Percentiles rank a stretch among this genome's conserved stretches.
Conservation (phyloP, 495 filamentous ascomycete species). For the Daldinia vernicosa region DNA sequence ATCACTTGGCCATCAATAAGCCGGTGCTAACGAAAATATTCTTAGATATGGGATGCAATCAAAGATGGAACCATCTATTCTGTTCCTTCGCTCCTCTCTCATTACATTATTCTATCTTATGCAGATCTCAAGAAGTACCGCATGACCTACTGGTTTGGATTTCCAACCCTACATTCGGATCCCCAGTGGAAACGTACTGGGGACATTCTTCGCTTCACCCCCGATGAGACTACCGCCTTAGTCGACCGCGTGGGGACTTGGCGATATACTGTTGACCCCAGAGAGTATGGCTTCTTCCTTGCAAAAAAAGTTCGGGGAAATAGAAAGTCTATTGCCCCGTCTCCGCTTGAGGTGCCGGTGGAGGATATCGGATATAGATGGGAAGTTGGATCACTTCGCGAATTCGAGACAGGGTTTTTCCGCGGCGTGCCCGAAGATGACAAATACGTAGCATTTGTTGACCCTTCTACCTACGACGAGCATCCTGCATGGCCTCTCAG, state of each 20-base stretch:
- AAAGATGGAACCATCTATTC: constrained; percentile 95
- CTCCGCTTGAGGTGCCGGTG: constrained; percentile 45
- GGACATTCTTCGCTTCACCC: constrained; percentile 62
- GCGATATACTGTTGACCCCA: constrained; percentile 78
- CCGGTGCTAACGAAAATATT: constrained; percentile 13
- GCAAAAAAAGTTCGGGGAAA: constrained; percentile 70
- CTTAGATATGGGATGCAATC: constrained; percentile 95
- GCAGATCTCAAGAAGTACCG: constrained; percentile 96
- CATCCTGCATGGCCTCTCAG: constrained; percentile 92
- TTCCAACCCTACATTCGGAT: constrained; percentile 89
- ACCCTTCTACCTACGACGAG: constrained; percentile 87
- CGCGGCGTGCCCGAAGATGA: constrained; percentile 70
- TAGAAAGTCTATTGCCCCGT: constrained; percentile 16
- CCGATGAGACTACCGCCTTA: constrained; percentile 74
- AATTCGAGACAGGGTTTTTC: constrained; percentile 91
- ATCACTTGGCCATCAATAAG: neutral
- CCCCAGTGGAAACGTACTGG: constrained; percentile 73
- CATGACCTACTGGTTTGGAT: constrained; percentile 95
- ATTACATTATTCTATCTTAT: constrained; percentile 89
- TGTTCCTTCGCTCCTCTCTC: constrained; percentile 86
- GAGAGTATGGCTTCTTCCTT: constrained; percentile 93
- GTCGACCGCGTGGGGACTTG: constrained; percentile 85
- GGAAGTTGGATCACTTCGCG: constrained; percentile 75
- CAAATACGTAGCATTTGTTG: constrained; percentile 84
- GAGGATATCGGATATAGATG: constrained; percentile 69